Evolutionary conservation across 257 asterid genomes (phyloP), one percentile per base, ranked within the genome.

Genomic region (Plectranthus barbatus): DNA sequence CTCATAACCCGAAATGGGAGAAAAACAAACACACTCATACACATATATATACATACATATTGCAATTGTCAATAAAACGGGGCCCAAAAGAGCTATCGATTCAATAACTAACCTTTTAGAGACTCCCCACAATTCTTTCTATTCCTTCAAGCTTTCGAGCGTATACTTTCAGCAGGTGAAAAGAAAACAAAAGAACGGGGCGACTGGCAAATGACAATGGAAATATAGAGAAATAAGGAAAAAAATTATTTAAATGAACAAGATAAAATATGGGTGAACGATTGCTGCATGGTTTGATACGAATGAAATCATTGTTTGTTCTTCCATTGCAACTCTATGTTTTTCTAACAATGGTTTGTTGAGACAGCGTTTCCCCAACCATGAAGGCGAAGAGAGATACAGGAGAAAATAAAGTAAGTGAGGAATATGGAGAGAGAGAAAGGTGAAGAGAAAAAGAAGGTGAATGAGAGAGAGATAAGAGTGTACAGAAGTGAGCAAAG

Each of bases 161-260:
- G 19, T 13, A 42, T 5, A 19, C 56, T 50, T 20, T 50, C 34
- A 50, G 52, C 24, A 50, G 31, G 66, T 60, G 20, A 58, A 40
- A 64, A 65, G 67, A 51, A 69, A 68, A 46, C 57, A 52, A 37
- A 3, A 46, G 55, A 59, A 74, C 66, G 64, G 64, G 71, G 80
- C 78, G n/a, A n/a, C n/a, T 74, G 80, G 82, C 72, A 73, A 72
- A 71, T 62, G 68, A 34, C 46, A 53, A 17, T 24, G 59, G 58
- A 69, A 69, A 49, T 73, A 45, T n/a, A 59, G 50, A 6, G 61
- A 50, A 52, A 54, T 49, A 54, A 31, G 7, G 53, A 20, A 48
- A 46, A 10, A 34, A 34, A 37, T 3, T 7, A 36, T 36, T 37
- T 64, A 61, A 65, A 45, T 65, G 31, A 62, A 39, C 56, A 37